Evolutionary conservation across 495 filamentous ascomycete species (phyloP).

Genomic region (Staphylotrichum longicolle): DNA sequence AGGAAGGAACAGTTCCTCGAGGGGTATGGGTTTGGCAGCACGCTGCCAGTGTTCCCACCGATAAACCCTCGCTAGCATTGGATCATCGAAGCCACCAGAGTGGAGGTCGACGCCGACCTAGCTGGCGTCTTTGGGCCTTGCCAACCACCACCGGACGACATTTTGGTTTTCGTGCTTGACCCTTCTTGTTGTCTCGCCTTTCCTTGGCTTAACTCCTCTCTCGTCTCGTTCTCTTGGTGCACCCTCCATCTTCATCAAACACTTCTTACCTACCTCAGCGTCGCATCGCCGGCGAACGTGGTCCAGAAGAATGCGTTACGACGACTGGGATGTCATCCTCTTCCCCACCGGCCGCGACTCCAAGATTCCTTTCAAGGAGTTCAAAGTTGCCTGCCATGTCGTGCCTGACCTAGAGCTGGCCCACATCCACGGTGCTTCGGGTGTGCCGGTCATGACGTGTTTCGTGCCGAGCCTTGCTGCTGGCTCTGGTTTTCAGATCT

Average conservation of each 20-base stretch:
- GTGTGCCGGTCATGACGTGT: constrained; percentile 68
- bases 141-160: background rate
- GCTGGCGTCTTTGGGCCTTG: background rate
- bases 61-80: background rate
- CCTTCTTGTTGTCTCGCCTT: background rate
- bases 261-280: constrained; percentile 11
- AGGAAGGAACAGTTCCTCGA: background rate
- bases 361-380: constrained; percentile 75
- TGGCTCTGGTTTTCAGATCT: constrained; percentile 67
- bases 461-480: constrained; percentile 68
- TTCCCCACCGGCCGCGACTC: constrained; percentile 57
- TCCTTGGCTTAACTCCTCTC: constrained; percentile 9
- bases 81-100: background rate
- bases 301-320: constrained; percentile 65
- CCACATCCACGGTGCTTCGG: constrained; percentile 42
- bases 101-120: constrained; percentile 5
- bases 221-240: constrained; percentile 15
- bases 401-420: constrained; percentile 59
- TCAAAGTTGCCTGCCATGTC: constrained; percentile 78
- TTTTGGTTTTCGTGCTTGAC: constrained; percentile 18
- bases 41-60: background rate
- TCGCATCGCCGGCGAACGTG: background rate
- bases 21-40: background rate
- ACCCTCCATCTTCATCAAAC: constrained; percentile 25
- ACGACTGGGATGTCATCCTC: constrained; percentile 78